Percentiles rank a stretch among this genome's conserved stretches.
phyloP scores from a whole-genome alignment of 257 asterid species.

The Ligustrum vulgare region DNA sequence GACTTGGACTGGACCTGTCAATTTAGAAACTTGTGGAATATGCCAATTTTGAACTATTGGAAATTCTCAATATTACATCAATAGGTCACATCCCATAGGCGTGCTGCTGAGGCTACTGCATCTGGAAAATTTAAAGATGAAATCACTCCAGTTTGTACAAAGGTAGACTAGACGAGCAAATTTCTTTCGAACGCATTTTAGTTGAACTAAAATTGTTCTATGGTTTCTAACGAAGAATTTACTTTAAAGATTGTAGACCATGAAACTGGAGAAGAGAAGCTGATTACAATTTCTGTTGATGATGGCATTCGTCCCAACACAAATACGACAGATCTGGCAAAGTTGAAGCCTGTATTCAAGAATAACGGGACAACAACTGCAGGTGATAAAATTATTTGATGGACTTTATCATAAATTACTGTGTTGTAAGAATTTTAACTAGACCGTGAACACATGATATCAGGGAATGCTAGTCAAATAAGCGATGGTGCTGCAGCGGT shows the following conservation, averaged over 20 bases:
- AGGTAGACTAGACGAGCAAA: slow-evolving; percentile 50
- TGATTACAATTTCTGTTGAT: slow-evolving; percentile 65
- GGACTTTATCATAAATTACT: background rate
- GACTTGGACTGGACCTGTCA: too few relatives aligned
- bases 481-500: slow-evolving; percentile 98
- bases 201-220: background rate
- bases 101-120: slow-evolving; percentile 86
- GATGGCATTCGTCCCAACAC: slow-evolving; percentile 87
- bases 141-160: slow-evolving; percentile 78
- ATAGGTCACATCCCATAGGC: slow-evolving; percentile 81
- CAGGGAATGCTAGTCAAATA: slow-evolving; percentile 87
- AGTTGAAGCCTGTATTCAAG: slow-evolving; percentile 90
- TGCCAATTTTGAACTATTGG: background rate
- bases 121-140: slow-evolving; percentile 87
- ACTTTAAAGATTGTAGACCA: slow-evolving; percentile 64
- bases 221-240: slow-evolving; percentile 16
- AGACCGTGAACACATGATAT: slow-evolving; percentile 9
- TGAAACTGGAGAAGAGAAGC: slow-evolving; percentile 61
- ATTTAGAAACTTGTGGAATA: too few relatives aligned
- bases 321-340: slow-evolving; percentile 63
- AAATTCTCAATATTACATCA: slow-evolving; percentile 23
- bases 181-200: background rate
- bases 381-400: slow-evolving; percentile 42
- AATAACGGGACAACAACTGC: slow-evolving; percentile 88
- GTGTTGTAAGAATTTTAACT: background rate